These are phyloP conservation scores for Tulasnella calospora DNA, from an alignment of 768 basidiomycete genomes.

Conservation along the genomic window DNA sequence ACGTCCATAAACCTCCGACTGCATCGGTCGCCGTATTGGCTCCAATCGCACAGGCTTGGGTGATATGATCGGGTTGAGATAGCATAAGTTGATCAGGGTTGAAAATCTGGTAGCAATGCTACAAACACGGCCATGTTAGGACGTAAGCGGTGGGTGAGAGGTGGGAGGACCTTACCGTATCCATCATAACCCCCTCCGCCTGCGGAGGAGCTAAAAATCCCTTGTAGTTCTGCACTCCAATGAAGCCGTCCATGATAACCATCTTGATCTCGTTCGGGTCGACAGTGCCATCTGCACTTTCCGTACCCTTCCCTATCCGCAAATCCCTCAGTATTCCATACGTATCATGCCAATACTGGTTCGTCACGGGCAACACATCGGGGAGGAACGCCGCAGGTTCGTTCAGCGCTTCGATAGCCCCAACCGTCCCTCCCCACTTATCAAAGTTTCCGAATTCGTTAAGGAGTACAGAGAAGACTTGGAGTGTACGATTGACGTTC, in stretches of 20 bases:
- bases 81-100: slow-evolving; percentile 42
- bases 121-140: not conserved
- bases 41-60: slow-evolving; percentile 50
- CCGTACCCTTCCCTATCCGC: slow-evolving; percentile 28
- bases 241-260: slow-evolving; percentile 76
- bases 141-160: not conserved
- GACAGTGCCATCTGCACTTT: slow-evolving; percentile 44
- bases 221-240: slow-evolving; percentile 63
- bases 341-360: slow-evolving; percentile 62
- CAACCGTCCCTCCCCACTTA: slow-evolving; percentile 24
- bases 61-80: slow-evolving; percentile 53
- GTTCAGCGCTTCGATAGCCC: slow-evolving; percentile 69
- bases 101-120: slow-evolving; percentile 26
- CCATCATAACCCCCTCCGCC: slow-evolving; percentile 58
- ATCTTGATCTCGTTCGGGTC: slow-evolving; percentile 55
- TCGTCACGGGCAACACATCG: slow-evolving; percentile 42
- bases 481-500: slow-evolving; percentile 63
- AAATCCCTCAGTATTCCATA: slow-evolving; percentile 52
- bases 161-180: slow-evolving; percentile 30
- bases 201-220: slow-evolving; percentile 57
- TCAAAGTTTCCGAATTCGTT: slow-evolving; percentile 49
- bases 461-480: slow-evolving; percentile 58
- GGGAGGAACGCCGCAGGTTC: slow-evolving; percentile 63
- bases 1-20: slow-evolving; percentile 63
- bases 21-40: slow-evolving; percentile 49